phyloP scores from a whole-genome alignment of 257 asterid genomes.

The Ajuga chamaepitys region DNA sequence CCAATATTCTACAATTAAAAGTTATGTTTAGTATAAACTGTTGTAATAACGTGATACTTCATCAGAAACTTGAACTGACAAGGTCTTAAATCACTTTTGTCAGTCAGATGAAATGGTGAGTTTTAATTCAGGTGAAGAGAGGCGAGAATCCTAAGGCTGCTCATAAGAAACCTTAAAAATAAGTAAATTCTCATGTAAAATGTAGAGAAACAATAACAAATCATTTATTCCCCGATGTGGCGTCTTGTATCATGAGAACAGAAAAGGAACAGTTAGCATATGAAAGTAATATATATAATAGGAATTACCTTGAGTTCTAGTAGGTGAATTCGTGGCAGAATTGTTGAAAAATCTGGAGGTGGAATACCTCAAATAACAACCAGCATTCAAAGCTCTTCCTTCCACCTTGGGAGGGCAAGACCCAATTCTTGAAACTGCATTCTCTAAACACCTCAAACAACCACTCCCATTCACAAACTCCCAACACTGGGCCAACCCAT shows the following conservation, averaged over 20 bases:
- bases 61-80: background rate
- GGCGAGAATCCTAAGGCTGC: background rate
- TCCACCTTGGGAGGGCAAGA: conserved; percentile 47
- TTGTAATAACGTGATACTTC: background rate
- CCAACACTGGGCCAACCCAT: conserved; percentile 81
- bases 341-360: conserved; percentile 48
- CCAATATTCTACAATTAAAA: background rate
- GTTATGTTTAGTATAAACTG: background rate
- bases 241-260: no score
- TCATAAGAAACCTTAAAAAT: background rate
- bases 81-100: no score
- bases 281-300: background rate
- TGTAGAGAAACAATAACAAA: no score
- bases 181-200: background rate
- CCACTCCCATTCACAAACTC: conserved; percentile 40
- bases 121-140: background rate
- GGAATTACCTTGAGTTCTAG: conserved; percentile 36
- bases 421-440: conserved; percentile 29
- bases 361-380: conserved; percentile 67
- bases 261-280: background rate
- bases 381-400: conserved; percentile 62
- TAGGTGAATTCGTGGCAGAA: conserved; percentile 23
- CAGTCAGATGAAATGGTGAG: background rate
- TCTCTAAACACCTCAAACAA: conserved; percentile 44
- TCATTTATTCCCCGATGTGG: no score